A percentile compares a stretch with the other conserved stretches of the same genome.
Conservation (phyloP, 2,329 filamentous ascomycete species). For the Rhexocercosporidium sp. region DNA sequence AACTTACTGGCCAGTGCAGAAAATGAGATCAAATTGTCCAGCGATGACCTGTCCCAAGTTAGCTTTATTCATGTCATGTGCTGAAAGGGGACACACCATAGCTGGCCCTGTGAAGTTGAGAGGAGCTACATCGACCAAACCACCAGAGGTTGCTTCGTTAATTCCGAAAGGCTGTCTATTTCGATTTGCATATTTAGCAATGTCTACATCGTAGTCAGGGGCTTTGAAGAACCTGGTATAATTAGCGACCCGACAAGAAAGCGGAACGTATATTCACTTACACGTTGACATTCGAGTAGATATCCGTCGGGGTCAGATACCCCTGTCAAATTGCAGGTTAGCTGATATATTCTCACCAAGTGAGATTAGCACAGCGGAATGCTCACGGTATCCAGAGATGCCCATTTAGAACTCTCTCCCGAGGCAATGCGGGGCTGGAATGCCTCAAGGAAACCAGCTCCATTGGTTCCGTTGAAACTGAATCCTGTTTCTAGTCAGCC, state of each 20-base stretch:
- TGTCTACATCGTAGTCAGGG: background rate
- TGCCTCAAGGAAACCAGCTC: background rate
- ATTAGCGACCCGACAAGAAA: background rate
- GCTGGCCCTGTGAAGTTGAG: background rate
- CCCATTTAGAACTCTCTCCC: background rate
- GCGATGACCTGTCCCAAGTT: background rate
- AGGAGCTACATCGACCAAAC: background rate
- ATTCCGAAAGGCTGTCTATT: background rate
- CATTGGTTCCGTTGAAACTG: background rate
- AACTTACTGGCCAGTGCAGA: constrained; percentile 2
- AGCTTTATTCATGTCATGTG: background rate
- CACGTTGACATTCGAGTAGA: background rate
- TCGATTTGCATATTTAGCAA: background rate
- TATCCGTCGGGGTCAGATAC: background rate
- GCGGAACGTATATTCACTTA: background rate
- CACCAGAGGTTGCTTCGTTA: background rate
- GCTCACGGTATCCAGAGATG: background rate
- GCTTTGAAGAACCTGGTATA: background rate
- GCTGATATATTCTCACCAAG: background rate
- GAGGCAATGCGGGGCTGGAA: background rate
- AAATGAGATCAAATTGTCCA: background rate
- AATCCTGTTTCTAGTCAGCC: background rate
- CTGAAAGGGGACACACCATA: background rate
- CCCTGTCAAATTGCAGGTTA: background rate
- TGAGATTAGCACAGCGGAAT: background rate